These are phyloP conservation scores for Termitomyces sp. DNA, from an alignment of 768 basidiomycete species.

Conservation along the genomic window DNA sequence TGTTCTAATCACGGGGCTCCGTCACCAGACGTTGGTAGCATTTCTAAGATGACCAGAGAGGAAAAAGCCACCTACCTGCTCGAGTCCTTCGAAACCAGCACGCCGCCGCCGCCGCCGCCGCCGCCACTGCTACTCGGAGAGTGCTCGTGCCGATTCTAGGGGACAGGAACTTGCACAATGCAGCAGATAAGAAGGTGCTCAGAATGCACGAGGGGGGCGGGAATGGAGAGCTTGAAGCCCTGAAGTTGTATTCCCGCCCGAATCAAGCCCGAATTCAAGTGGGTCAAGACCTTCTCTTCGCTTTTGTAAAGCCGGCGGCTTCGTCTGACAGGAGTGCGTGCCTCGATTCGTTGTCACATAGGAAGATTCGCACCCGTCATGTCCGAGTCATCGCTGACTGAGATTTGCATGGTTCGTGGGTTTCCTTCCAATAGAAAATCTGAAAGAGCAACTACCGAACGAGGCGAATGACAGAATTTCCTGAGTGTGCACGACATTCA, in stretches of 20 bases:
- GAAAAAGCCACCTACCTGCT: not conserved
- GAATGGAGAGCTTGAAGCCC: not conserved
- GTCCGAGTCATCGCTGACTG: too few species aligned
- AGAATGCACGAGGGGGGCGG: not conserved
- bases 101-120: constrained; percentile 6
- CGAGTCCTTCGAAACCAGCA: not conserved
- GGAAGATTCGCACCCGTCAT: not conserved
- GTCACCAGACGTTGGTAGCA: too few species aligned
- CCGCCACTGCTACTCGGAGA: not conserved
- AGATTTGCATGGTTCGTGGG: not conserved
- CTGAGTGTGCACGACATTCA: not conserved
- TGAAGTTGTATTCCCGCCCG: not conserved
- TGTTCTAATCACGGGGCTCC: not conserved
- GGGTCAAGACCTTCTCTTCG: not conserved
- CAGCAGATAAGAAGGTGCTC: not conserved
- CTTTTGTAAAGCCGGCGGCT: not conserved
- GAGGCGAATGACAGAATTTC: not conserved
- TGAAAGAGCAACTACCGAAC: too few species aligned
- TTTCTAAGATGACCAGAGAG: not conserved
- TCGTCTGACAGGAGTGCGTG: not conserved
- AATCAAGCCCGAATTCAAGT: not conserved
- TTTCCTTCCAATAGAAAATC: not conserved
- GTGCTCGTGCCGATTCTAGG: not conserved
- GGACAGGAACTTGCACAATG: not conserved
- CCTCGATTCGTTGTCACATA: not conserved